Base-by-base conservation (phyloP, 805 yeast species). In the Yarrowia deformans region DNA sequence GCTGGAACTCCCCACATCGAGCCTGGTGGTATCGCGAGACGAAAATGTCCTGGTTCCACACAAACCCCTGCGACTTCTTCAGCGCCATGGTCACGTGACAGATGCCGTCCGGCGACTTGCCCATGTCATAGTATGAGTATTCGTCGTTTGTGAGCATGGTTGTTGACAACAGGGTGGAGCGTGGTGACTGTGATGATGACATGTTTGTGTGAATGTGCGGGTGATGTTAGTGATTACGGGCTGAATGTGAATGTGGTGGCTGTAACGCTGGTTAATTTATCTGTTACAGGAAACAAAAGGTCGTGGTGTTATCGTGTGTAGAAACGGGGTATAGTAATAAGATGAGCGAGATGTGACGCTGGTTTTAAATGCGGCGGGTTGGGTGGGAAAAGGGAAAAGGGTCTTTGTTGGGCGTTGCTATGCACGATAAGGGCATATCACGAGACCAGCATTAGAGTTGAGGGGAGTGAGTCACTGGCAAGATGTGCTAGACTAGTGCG, bases 31-130 rank as follows among this genome's bases (percentile, higher is more conserved):
- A 73, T 14, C 71, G 45, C 14, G 76, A 71, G 13, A 71, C 74
- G 49, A 75, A 75, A 49, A 75, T 63, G 58, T 75, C 76, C 63
- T 73, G 76, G 72, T 75, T 75, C 77, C 77, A 75, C 66, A 68
- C 71, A 48, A 75, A 75, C 19, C 77, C 77, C 68, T 75, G 77
- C 7, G 75, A 67, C 60, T 74, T 74, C 48, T 70, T 71, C 19
- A 75, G 48, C 19, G 68, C 68, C 56, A 63, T 49, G 48, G 68
- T 63, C 34, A 48, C 55, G 23, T 43, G 43, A 23, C 45, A 34
- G 39, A 48, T 40, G 7, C 68, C 68, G 23, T 63, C 68, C 14
- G 68, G 68, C 23, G 68, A 63, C 45, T 48, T 49, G 40, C 68
- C 68, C 68, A 63, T 63, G 48, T 63, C 68, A 18, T 63, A 63